Evolutionary conservation across 441 rosid genomes (phyloP).

Genomic region (Populus hybrid): DNA sequence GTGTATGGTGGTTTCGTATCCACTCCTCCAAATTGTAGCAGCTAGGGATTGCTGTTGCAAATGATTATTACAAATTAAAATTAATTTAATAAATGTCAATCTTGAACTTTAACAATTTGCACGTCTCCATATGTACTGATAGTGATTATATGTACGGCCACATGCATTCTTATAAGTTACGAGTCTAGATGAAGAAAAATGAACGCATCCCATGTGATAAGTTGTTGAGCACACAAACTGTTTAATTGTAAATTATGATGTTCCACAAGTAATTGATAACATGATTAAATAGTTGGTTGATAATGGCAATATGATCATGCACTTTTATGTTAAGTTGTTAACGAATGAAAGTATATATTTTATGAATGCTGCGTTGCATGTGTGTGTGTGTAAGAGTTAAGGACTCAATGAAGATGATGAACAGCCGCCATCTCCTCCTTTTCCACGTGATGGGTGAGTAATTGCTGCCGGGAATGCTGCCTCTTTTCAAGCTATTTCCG

Average conservation of each 20-base stretch:
- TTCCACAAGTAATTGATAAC: no score
- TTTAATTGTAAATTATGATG: no score
- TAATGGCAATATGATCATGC: no score
- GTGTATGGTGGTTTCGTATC: no score
- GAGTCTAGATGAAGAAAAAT: background rate
- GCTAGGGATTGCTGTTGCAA: background rate
- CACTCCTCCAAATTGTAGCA: background rate
- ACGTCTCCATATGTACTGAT: background rate
- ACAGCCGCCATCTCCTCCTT: background rate
- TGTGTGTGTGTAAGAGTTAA: background rate
- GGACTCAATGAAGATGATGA: background rate
- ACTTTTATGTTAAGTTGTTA: no score
- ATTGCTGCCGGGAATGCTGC: slow-evolving; percentile 15
- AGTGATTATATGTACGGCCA: background rate
- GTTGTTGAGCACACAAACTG: background rate
- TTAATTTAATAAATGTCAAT: background rate
- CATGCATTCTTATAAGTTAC: slow-evolving; percentile 11
- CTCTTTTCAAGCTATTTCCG: no score
- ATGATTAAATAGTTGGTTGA: no score
- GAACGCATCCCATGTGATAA: background rate
- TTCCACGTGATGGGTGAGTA: background rate
- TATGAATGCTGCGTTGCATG: background rate
- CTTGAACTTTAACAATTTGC: background rate
- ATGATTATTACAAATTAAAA: background rate
- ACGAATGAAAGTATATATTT: no score